Evolutionary conservation across 768 basidiomycete species (phyloP), one percentile per base, ranked within the genome.

Genomic region (Amanita polypyramis): DNA sequence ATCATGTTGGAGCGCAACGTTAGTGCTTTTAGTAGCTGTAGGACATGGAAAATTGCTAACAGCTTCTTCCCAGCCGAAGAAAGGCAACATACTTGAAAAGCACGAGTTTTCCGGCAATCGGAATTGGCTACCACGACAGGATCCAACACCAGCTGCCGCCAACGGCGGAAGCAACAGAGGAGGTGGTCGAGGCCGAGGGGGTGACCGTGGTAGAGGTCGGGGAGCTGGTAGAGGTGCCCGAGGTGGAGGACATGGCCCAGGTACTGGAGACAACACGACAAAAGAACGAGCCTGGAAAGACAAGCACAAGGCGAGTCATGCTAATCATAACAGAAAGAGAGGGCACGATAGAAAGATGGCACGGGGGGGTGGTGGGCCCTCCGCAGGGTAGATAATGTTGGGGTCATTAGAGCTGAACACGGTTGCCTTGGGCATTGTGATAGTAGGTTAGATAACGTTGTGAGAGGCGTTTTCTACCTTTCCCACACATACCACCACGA

Each of bases 321-420:
- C 62, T 2, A 92, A 91, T 56, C 81, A 80, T 57, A 73, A 81
- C 51, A 72, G 91, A 27, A 91, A 86, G 62, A 68, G 86, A 45
- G 93, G 89, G 0, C 85, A 89, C 57, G 93, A 93, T 62, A 86
- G 81, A 65, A 96, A 96, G 69, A 81, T 94, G 85, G 73, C 77
- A 8, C 75, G 70, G 50, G 77, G 69, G 48, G 85, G 78, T 11
- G 63, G 60, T n/a, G 74, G 69, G 14, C 65, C 67, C 34, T 56
- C 64, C 8, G 49, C 55, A 39, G 55, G 44, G 47, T 46, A 33
- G 23, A 7, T 3, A 27, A 12, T 35, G 10, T 35, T n/a, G n/a
- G n/a, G n/a, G n/a, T n/a, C n/a, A n/a, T n/a, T n/a, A n/a, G n/a
- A n/a, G n/a, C n/a, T n/a, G n/a, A n/a, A n/a, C n/a, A n/a, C n/a